These are phyloP conservation scores for Colletotrichum cereale DNA, from an alignment of 2,329 filamentous ascomycete genomes.

Conservation along the genomic window DNA sequence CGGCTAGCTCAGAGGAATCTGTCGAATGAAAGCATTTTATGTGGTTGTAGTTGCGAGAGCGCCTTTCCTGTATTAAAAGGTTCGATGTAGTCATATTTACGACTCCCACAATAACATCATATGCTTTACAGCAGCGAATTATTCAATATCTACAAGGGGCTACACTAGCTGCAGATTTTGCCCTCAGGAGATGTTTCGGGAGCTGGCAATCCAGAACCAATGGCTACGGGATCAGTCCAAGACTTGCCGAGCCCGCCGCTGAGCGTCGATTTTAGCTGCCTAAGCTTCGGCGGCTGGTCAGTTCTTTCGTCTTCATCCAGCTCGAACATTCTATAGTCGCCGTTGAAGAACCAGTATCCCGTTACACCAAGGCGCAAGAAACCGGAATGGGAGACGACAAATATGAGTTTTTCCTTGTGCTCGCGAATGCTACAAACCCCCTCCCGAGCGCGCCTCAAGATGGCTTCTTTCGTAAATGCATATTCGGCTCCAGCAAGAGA, in stretches of 20 bases:
- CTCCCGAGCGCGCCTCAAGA: conserved; percentile 67
- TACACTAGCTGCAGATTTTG: background rate
- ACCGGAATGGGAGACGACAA: conserved; percentile 75
- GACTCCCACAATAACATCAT: background rate
- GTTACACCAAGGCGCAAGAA: conserved; percentile 71
- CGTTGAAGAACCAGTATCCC: conserved; percentile 69
- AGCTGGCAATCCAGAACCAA: conserved; percentile 55
- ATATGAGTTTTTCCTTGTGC: conserved; percentile 70
- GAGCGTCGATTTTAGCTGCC: conserved; percentile 59
- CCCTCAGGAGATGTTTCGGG: background rate
- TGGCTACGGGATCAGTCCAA: conserved; percentile 50
- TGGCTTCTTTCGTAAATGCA: conserved; percentile 63
- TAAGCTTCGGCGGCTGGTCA: conserved; percentile 50
- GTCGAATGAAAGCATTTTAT: no score
- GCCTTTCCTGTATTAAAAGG: background rate
- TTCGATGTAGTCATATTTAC: background rate
- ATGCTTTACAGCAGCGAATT: background rate
- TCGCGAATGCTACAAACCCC: conserved; percentile 63
- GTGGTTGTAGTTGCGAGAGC: background rate
- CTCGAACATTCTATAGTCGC: conserved; percentile 74
- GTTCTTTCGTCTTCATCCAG: conserved; percentile 52
- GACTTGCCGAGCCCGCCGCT: conserved; percentile 54
- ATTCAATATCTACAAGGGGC: no score
- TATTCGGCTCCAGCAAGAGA: conserved; percentile 60
- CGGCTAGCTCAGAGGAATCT: background rate